Conservation (phyloP, 1,284 basidiomycete genomes). For the Mycosarcoma mackinlayi region DNA sequence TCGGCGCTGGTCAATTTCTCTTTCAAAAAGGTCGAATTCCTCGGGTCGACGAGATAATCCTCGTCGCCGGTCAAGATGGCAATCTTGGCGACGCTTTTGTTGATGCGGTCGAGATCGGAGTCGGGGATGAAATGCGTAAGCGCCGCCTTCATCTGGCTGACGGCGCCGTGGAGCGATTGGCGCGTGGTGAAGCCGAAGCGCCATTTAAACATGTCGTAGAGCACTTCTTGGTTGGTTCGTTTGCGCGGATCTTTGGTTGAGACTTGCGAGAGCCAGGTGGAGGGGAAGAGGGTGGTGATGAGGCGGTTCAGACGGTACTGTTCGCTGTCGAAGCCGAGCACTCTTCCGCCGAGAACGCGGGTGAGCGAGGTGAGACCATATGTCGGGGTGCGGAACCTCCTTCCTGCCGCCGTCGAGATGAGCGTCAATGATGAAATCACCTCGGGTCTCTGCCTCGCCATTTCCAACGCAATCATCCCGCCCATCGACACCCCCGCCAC, state of each 20-base stretch:
- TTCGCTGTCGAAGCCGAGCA: conserved; percentile 72
- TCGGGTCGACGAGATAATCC: conserved; percentile 76
- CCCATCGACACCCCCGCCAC: conserved; percentile 84
- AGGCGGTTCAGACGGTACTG: conserved; percentile 74
- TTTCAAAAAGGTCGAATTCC: conserved; percentile 75
- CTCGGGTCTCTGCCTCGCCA: conserved; percentile 50
- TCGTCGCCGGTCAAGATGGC: conserved; percentile 79
- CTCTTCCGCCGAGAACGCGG: conserved; percentile 67
- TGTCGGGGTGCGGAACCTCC: conserved; percentile 31
- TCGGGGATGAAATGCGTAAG: conserved; percentile 77
- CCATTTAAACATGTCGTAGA: conserved; percentile 70
- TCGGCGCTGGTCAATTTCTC: conserved; percentile 78
- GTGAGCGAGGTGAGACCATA: conserved; percentile 68
- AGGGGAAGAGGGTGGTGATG: conserved; percentile 75
- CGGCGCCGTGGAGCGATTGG: conserved; percentile 75
- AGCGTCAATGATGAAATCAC: conserved; percentile 50
- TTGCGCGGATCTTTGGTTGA: conserved; percentile 22
- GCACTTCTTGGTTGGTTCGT: conserved; percentile 50
- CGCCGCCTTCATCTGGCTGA: conserved; percentile 81
- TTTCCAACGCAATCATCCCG: conserved; percentile 79
- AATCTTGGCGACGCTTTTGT: conserved; percentile 74
- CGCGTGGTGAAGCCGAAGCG: conserved; percentile 74
- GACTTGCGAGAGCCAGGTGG: conserved; percentile 73
- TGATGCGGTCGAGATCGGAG: conserved; percentile 74
- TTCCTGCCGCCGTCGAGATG: conserved; percentile 61